Base-by-base conservation (phyloP, 192 early-diverging fungal species). In the Coemansia sp. region DNA sequence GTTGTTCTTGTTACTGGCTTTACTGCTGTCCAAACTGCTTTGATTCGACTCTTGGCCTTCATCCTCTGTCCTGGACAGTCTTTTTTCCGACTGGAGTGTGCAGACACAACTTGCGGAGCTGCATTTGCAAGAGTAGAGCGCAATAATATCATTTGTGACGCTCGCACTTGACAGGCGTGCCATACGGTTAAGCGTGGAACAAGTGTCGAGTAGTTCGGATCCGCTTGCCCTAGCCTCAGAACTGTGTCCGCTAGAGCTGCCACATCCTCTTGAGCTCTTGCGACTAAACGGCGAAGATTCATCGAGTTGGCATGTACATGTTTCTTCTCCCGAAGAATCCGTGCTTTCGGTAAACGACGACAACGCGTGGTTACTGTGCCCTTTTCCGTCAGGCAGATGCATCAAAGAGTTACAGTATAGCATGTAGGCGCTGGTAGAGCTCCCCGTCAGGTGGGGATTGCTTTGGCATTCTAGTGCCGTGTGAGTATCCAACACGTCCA, bases 121-220 rank as follows among this genome's bases (percentile, higher is more conserved):
- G 57, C 57, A 40, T 2, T 13, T 41, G 26, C 62, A 65, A 3
- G 66, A 41, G 32, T 80, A 80, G 42, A 80, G 52, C 39, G 66
- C 73, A 26, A 75, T 80, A 4, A 80, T 80, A 11, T 67, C 65
- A 22, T 62, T 65, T 5, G 78, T 48, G 8, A 62, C 43, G 26
- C 51, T 69, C 15, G 41, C 51, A 16, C 52, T 62, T 12, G 57
- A 59, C 16, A 16, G 12, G 5, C 57, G 11, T 6, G 13, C 37
- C 57, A 15, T 16, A 16, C 39, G 2, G 11, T 0, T 59, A 18
- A n/a, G 15, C 39, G 57, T 19, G n/a, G 39, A 19, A 1, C 16
- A 15, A 26, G 19, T 11, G 37, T 41, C 15, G 18, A 5, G 36
- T 9, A 13, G 40, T 41, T 16, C 39, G 18, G 11, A 6, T 5